Conservation (phyloP, 805 yeast genomes). For the Lachancea thermotolerans region DNA sequence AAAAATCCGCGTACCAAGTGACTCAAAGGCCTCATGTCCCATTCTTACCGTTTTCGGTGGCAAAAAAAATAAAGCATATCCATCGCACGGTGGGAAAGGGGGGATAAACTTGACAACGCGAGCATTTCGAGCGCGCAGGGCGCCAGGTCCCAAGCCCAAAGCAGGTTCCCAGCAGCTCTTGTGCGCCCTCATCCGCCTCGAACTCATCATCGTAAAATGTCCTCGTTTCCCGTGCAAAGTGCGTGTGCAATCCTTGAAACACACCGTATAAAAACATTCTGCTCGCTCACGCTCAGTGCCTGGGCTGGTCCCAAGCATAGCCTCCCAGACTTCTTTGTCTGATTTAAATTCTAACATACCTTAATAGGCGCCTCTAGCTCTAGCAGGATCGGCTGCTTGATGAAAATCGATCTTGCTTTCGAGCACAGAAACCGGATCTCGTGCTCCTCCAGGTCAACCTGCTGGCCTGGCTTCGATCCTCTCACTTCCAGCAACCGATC, state of each 20-base stretch:
- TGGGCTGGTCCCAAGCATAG: too few relatives aligned
- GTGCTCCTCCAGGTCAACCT: conserved; percentile 85
- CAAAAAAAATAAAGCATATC: background rate
- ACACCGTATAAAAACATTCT: too few relatives aligned
- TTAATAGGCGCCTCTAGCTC: conserved; percentile 97
- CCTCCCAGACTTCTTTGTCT: too few relatives aligned
- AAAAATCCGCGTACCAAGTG: background rate
- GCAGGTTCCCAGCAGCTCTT: too few relatives aligned
- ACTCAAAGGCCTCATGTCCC: conserved; percentile 15
- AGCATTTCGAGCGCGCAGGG: too few relatives aligned
- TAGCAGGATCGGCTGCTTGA: conserved; percentile 91
- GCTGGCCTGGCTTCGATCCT: conserved; percentile 97
- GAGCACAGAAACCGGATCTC: conserved; percentile 95
- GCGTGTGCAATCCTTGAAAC: too few relatives aligned
- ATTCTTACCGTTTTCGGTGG: conserved; percentile 1
- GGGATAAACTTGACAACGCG: background rate
- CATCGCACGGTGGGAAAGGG: conserved; percentile 5
- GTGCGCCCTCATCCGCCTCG: too few relatives aligned
- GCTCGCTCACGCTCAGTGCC: too few relatives aligned
- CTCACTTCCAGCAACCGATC: conserved; percentile 95
- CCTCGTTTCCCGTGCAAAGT: too few relatives aligned
- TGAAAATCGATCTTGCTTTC: conserved; percentile 95
- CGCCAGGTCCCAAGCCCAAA: too few relatives aligned
- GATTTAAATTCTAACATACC: conserved; percentile 37
- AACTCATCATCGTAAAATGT: too few relatives aligned